Base-by-base conservation (phyloP, 73 alveolate species). In the Halteria grandinella region DNA sequence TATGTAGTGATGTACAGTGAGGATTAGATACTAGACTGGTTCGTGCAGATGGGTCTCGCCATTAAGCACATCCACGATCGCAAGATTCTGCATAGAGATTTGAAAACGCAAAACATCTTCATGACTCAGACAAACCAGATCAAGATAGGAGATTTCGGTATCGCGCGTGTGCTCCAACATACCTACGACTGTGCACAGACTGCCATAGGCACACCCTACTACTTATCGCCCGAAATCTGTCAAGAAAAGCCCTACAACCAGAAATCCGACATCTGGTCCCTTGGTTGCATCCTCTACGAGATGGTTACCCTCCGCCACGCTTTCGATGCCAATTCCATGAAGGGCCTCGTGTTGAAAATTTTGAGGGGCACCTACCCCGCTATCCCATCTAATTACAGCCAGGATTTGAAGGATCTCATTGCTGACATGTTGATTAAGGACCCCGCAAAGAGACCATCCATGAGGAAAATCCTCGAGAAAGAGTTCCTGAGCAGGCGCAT, bases 201-300 rank as follows among this genome's bases (percentile, higher is more conserved):
- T 7, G 97, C 98, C 1, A 94, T 97, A 72, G 99, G 99, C 20
- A 97, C 99, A 1, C 99, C 99, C 15, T 97, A 92, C 86, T 97
- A 97, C 74, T 77, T 96, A 47, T 87, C 99, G 0, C 99, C 99
- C 15, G 99, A 97, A 76, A 97, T 97, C 1, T 96, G 99, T 39
- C 88, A 89, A 34, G 98, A 89, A 66, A 93, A 91, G 79, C 99
- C 99, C 0, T 98, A 98, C 91, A 97, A 91, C 71, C 79, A 94
- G 73, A 95, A 98, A 86, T 94, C 99, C 33, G 99, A 98, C 82
- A 91, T 98, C 0, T 98, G 99, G 99, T 88, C 98, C n/a, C 88
- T 97, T 1, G 99, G 99, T n/a, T 97, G 99, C 52, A 89, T 98
- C 25, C 89, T 98, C 39, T 98, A 94, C 84, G 99, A 98, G 69